phyloP scores from a whole-genome alignment of 2,329 filamentous ascomycete species.

The Cordyceps cateniannulata region DNA sequence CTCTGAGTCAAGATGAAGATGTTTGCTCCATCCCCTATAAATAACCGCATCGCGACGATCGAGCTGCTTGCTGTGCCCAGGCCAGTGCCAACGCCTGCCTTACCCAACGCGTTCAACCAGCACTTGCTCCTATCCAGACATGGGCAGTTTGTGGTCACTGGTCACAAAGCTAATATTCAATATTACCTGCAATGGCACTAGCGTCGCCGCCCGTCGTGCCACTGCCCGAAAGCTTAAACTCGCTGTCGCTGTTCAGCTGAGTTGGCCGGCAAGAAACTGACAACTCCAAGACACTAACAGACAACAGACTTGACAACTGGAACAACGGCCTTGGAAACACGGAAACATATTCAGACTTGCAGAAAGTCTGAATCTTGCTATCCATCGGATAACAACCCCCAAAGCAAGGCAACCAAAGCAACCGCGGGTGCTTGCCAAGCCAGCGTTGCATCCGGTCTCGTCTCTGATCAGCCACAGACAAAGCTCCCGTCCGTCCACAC shows the following conservation, averaged over 20 bases:
- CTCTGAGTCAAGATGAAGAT: constrained; percentile 1
- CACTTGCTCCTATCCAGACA: not conserved
- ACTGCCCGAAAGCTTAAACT: not conserved
- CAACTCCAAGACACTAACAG: not conserved
- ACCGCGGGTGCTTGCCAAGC: not conserved
- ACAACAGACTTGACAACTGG: not conserved
- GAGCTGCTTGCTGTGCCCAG: not conserved
- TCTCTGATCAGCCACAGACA: constrained; percentile 4
- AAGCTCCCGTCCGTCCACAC: not conserved
- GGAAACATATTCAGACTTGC: not conserved
- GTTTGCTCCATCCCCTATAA: not conserved
- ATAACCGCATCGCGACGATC: not conserved
- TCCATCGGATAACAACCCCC: not conserved
- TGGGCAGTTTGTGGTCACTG: not conserved
- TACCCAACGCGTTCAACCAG: not conserved
- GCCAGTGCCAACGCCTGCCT: not conserved
- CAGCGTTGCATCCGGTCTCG: not conserved
- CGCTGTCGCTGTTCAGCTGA: not conserved
- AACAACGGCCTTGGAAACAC: not conserved
- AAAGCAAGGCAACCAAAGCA: not conserved
- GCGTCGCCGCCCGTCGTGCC: not conserved
- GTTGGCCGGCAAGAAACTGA: not conserved
- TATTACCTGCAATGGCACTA: not conserved
- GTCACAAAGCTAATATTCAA: not conserved
- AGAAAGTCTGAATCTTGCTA: not conserved